These are phyloP conservation scores for Leishmania tropica DNA, from an alignment of 208 protist species.

Conservation along the genomic window DNA sequence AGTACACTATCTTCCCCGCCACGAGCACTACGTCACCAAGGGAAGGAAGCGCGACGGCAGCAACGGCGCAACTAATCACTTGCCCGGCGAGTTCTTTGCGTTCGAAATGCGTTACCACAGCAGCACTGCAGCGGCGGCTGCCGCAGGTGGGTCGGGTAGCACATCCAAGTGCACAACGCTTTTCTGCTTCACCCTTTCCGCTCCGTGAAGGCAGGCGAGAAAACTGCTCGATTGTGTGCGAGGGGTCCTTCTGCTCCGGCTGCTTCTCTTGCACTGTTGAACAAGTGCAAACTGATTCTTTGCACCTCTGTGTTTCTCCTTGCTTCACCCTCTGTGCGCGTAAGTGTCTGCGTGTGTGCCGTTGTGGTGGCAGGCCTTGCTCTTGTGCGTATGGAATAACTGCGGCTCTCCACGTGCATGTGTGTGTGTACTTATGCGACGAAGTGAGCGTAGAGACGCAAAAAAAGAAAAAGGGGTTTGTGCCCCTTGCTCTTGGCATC, in stretches of 20 bases:
- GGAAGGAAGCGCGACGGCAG: not conserved
- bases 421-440: not conserved
- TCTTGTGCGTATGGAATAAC: not conserved
- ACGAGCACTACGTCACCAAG: constrained; percentile 2
- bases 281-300: not conserved
- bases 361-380: not conserved
- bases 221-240: not conserved
- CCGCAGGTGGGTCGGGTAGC: not conserved
- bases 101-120: constrained; percentile 29
- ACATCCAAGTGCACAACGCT: constrained; percentile 5
- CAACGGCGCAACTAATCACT: not conserved
- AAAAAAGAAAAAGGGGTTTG: not conserved
- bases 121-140: not conserved
- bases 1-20: constrained; percentile 23
- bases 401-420: not conserved
- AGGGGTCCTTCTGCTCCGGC: not conserved
- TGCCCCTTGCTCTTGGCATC: not conserved
- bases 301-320: not conserved
- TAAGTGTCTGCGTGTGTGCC: not conserved
- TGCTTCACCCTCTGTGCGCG: not conserved
- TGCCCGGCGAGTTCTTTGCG: constrained; percentile 25
- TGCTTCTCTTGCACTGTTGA: not conserved
- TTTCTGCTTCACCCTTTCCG: not conserved
- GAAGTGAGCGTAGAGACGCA: not conserved
- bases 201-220: not conserved